Conservation (phyloP, 148 eudicot species). For the Heliosperma pusillum region DNA sequence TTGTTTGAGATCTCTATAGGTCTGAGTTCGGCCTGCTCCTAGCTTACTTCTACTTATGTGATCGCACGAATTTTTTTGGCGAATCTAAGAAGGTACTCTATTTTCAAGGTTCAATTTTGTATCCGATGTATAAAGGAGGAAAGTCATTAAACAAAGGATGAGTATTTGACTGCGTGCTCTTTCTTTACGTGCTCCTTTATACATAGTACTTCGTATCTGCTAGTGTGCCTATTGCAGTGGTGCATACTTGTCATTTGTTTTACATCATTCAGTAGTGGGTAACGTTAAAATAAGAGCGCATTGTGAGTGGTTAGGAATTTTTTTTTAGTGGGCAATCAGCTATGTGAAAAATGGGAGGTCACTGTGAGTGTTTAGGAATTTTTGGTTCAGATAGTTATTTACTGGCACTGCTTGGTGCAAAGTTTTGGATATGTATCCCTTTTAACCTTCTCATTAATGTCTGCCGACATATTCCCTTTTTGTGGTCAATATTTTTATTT, state of each 20-base stretch:
- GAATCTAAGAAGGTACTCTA: slow-evolving; percentile 68
- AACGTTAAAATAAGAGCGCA: background rate
- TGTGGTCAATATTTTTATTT: background rate
- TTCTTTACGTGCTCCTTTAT: background rate
- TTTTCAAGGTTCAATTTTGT: background rate
- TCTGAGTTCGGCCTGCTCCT: slow-evolving; percentile 76
- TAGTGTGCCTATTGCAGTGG: slow-evolving; percentile 1
- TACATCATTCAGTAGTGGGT: background rate
- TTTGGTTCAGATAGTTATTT: background rate
- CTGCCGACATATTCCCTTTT: background rate
- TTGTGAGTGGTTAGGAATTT: background rate
- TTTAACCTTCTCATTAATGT: background rate
- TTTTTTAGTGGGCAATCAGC: background rate
- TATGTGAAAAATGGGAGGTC: background rate
- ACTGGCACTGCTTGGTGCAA: background rate
- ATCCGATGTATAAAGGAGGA: background rate
- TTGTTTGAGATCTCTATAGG: slow-evolving; percentile 34
- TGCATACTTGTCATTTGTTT: background rate
- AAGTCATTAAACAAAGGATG: background rate
- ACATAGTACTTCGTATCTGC: background rate
- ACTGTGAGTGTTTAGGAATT: background rate
- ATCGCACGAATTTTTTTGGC: slow-evolving; percentile 75
- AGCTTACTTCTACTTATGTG: slow-evolving; percentile 74
- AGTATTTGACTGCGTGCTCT: background rate
- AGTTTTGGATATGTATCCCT: background rate